Evolutionary conservation across 257 asterid genomes (phyloP), one percentile per base, ranked within the genome.

Genomic region (Galeopsis tetrahit): DNA sequence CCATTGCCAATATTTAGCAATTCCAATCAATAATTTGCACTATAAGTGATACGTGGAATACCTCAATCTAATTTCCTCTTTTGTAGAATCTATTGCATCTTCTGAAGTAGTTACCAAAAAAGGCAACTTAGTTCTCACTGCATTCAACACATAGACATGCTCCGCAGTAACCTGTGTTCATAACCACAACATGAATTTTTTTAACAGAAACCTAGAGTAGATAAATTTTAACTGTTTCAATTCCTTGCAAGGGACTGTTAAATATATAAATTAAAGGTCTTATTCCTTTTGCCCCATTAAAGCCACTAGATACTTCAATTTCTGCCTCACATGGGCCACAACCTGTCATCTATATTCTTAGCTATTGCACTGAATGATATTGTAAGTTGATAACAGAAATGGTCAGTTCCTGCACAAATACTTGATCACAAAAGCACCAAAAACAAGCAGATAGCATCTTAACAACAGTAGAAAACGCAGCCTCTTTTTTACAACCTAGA

Each of bases 1-100:
- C 28, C 59, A 69, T 21, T 38, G 43, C 11, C 35, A 33, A 56
- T 59, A 40, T 71, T 34, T 63, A 64, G 69, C 61, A 53, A 38
- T 38, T 13, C 60, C 52, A n/a, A 35, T 76, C 42, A 71, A 64
- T 34, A 42, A 10, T 4, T 13, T 58, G 57, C 62, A 49, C 51
- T 53, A 13, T n/a, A 66, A 64, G 46, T 35, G 44, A 5, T 17
- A 43, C 4, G 61, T 34, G 59, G 17, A 63, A 79, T 80, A 90
- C 99, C 98, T 87, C 80, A 95, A 77, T 65, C 99, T 90, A 67
- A 88, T 95, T 79, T 95, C 99, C 80, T 95, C 99, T 77, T 90
- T 95, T 17, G 84, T 73, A 48, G 82, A 74, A 72, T 95, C 97
- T 71, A 87, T 90, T 28, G 92, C 92, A 73, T 88, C 97, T 15